These are phyloP conservation scores for Diaporthe sp. DNA, from an alignment of 2,329 filamentous ascomycete genomes.

Conservation along the genomic window DNA sequence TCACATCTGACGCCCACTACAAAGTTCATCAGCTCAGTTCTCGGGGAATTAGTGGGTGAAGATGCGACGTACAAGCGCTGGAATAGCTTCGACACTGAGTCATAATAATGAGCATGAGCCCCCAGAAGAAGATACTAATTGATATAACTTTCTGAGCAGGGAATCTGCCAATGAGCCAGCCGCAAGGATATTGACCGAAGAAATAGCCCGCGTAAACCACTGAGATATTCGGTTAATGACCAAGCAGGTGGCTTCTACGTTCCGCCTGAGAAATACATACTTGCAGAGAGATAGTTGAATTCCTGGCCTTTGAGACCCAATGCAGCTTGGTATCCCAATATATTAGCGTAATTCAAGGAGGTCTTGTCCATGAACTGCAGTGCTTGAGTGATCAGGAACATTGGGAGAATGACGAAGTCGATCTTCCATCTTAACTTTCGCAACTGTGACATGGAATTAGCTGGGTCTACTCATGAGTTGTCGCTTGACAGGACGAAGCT, in stretches of 20 bases:
- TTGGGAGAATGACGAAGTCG: slow-evolving; percentile 49
- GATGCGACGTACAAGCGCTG: background rate
- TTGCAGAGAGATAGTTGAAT: slow-evolving; percentile 55
- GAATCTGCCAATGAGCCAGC: slow-evolving; percentile 55
- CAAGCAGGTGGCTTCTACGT: no score
- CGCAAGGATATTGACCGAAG: slow-evolving; percentile 58
- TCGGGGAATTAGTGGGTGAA: no score
- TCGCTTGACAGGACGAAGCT: no score
- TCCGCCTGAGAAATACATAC: slow-evolving; percentile 37
- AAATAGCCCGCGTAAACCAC: slow-evolving; percentile 57
- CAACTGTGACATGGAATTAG: background rate
- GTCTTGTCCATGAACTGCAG: slow-evolving; percentile 52
- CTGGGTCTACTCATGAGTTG: no score
- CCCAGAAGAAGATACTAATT: slow-evolving; percentile 52
- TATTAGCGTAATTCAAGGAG: slow-evolving; percentile 51
- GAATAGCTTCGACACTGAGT: slow-evolving; percentile 49
- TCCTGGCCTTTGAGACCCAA: slow-evolving; percentile 51
- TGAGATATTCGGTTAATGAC: slow-evolving; percentile 26
- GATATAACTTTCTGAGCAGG: slow-evolving; percentile 54
- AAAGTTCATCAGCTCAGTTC: no score
- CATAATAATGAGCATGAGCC: slow-evolving; percentile 51
- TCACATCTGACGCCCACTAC: slow-evolving; percentile 19
- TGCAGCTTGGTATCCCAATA: slow-evolving; percentile 54
- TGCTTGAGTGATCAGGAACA: slow-evolving; percentile 50
- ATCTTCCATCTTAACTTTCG: slow-evolving; percentile 47